Evolutionary conservation across 1,284 basidiomycete genomes (phyloP), one percentile per base, ranked within the genome.

Genomic region (Xerocomus amazonicus): DNA sequence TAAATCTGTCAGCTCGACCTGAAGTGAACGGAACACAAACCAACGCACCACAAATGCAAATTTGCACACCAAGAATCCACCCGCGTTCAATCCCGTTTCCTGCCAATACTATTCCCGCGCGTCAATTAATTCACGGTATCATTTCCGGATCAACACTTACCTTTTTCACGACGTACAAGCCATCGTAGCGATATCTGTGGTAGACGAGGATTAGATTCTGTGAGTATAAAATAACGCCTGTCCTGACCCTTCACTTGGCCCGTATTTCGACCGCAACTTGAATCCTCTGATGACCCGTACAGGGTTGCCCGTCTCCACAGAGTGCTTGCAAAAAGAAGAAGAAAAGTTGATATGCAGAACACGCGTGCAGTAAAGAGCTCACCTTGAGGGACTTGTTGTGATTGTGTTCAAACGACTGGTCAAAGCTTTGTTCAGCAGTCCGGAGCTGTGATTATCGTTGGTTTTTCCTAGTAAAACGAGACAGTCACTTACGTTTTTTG

Each of bases 231-330:
- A 54, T 47, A 19, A 23, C 13, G 10, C n/a, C 54, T 17, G 8
- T n/a, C 0, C 70, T 44, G 55, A 84, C 83, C 87, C 88, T 73
- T 87, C 82, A 26, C 69, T 73, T 10, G 88, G 89, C 9, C 84
- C 87, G 57, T 81, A 91, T 13, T 69, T 68, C 0, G 85, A 87
- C 16, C 68, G 63, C n/a, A 81, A 69, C 62, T 93, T 93, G 74
- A 68, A 92, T 0, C 90, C 91, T 26, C 91, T 78, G 49, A 94
- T 83, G 3, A 94, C 90, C 13, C 91, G 78, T 9, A 94, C 75
- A 10, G 90, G 90, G 50, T 84, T 88, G 53, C 77, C 78, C 0
- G 83, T 88, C 59, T 90, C 77, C 14, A 73, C 78, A 2, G 88
- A 91, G 47, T 67, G 71, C 86, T 89, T 52, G 9, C 27, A 14